phyloP scores from a whole-genome alignment of 1,284 basidiomycete species.

The Wallemia hederae region DNA sequence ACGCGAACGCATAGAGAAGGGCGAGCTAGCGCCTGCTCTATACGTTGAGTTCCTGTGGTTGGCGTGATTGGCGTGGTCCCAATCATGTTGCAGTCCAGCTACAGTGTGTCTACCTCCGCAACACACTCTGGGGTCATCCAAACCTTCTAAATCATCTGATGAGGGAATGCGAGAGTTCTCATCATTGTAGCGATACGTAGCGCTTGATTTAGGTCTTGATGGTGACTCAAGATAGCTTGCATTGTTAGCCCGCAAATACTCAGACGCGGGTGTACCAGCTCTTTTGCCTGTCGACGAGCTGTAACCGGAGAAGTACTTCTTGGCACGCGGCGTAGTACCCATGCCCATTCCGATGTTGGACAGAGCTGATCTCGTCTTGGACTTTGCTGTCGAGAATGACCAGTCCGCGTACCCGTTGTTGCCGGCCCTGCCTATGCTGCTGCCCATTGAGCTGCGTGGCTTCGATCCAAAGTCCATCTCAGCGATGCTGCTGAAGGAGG shows the following conservation, averaged over 20 bases:
- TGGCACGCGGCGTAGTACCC: not conserved
- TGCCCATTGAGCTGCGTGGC: not conserved
- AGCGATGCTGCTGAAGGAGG: constrained; percentile 1
- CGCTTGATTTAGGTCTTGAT: not conserved
- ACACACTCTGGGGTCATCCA: not conserved
- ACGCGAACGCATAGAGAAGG: not conserved
- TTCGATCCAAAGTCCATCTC: constrained; percentile 2
- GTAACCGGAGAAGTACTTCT: constrained; percentile 2
- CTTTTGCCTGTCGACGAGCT: constrained; percentile 32
- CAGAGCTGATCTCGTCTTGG: not conserved
- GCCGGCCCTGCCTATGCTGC: not conserved
- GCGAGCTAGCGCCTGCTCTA: not conserved
- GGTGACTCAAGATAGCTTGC: not conserved
- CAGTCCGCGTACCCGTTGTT: not conserved
- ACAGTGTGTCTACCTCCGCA: not conserved
- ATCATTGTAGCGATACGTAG: not conserved
- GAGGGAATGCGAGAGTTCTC: not conserved
- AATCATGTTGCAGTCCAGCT: not conserved
- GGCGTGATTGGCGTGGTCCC: not conserved
- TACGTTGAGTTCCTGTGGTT: not conserved
- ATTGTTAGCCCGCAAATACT: constrained; percentile 33
- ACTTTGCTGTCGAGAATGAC: not conserved
- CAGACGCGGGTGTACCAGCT: constrained; percentile 57
- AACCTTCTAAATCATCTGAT: not conserved
- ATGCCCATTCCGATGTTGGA: constrained; percentile 1